These are phyloP conservation scores for Pelagophyceae sp. DNA, from an alignment of 352 stramenopile genomes.

Conservation along the genomic window DNA sequence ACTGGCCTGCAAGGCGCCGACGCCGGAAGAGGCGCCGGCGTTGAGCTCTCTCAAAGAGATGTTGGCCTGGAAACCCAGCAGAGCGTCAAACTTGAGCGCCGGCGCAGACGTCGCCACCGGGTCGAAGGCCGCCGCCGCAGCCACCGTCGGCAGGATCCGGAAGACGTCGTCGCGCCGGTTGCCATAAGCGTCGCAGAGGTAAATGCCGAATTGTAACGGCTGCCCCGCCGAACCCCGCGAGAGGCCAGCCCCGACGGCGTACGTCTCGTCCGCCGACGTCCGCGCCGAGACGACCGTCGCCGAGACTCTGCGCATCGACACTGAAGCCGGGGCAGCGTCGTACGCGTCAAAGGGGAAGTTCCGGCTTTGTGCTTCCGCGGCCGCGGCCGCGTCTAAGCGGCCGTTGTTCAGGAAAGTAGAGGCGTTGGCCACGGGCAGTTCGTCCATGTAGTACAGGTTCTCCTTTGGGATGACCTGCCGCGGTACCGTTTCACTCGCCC, in stretches of 20 bases:
- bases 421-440: background rate
- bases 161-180: constrained; percentile 32
- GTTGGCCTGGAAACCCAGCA: background rate
- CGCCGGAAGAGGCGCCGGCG: background rate
- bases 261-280: constrained; percentile 23
- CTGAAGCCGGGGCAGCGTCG: too few species aligned
- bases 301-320: too few species aligned
- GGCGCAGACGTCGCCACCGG: background rate
- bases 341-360: too few species aligned
- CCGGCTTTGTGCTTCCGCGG: background rate
- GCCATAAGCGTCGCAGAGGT: constrained; percentile 28
- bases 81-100: background rate
- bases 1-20: background rate
- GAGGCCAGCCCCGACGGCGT: constrained; percentile 29
- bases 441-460: background rate
- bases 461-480: background rate
- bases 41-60: too few species aligned
- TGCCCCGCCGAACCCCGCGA: constrained; percentile 29
- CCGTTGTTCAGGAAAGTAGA: background rate
- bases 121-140: background rate
- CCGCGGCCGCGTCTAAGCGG: background rate
- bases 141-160: background rate
- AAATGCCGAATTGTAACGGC: constrained; percentile 29
- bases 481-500: background rate
- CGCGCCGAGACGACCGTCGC: constrained; percentile 24